Evolutionary conservation across 163 green algal species (phyloP), one percentile per base, ranked within the genome.

Genomic region (Volvox carteri): DNA sequence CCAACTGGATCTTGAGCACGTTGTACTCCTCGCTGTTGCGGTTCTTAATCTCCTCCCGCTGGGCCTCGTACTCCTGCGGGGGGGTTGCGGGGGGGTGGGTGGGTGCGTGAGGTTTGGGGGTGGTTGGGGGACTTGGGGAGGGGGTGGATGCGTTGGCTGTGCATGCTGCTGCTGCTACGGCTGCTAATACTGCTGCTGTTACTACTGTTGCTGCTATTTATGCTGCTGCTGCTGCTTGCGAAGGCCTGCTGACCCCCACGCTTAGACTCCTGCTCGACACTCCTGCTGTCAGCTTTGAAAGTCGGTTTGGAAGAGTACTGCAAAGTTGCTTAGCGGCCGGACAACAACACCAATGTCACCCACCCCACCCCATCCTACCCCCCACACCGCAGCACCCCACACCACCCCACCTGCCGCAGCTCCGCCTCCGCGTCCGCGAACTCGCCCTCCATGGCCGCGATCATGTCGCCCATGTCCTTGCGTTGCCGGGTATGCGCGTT

Each of bases 1-100:
- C 95, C 78, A 98, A 90, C 79, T 95, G 93, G 85, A 98, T 96
- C 93, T 98, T 98, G 35, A 98, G 91, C 80, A 98, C 95, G 89
- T 98, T 98, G 93, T 98, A 98, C 92, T 98, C 96, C 93, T 98
- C 96, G 44, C 92, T 96, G 91, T 96, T 97, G 54, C 93, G 90
- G 91, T 98, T 98, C 85, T 95, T 95, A 50, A 97, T 94, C 83
- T 96, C 95, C 86, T 95, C 92, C 9, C 93, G 84, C 77, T 92
- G 90, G 18, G 91, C 92, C 91, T 95, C 93, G 87, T 92, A 95
- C 65, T 95, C 93, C 85, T 93, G 79, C 2, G 8, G 30, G 50
- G 18, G 54, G 30, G 75, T 33, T 16, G 50, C 44, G 44, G 58
- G 25, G 75, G 48, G 39, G 28, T 6, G 37, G 72, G 28, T 56